Evolutionary conservation across 2,329 filamentous ascomycete genomes (phyloP).

Genomic region (Fusarium circinatum): DNA sequence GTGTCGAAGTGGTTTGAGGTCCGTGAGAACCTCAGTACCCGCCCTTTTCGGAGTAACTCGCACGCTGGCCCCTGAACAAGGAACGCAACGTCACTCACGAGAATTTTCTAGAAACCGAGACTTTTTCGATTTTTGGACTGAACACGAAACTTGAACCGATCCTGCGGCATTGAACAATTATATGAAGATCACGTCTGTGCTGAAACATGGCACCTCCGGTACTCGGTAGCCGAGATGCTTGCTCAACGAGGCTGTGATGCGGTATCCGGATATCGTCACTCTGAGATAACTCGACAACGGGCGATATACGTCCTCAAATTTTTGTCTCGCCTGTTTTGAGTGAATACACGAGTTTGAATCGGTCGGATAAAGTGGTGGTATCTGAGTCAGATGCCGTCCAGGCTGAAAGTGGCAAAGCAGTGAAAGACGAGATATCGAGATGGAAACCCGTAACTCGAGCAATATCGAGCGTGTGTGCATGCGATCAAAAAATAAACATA

Average conservation of each 20-base stretch:
- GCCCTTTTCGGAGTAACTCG: conserved; percentile 24
- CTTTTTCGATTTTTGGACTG: background rate
- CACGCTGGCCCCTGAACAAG: conserved; percentile 22
- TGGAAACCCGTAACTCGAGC: conserved; percentile 21
- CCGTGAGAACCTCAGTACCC: conserved; percentile 21
- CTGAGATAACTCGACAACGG: conserved; percentile 3
- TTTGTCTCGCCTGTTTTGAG: background rate
- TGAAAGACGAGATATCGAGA: conserved; percentile 8
- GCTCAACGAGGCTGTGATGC: background rate
- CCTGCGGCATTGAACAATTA: background rate
- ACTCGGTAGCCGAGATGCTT: conserved; percentile 10
- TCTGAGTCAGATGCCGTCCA: conserved; percentile 37
- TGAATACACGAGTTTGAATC: background rate
- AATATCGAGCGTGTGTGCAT: background rate
- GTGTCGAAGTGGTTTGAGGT: conserved; percentile 7
- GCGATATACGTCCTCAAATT: background rate
- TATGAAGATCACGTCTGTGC: conserved; percentile 1
- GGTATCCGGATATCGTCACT: background rate
- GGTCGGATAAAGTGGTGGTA: background rate
- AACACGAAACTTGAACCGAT: background rate
- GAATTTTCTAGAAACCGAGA: background rate
- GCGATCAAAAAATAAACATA: background rate
- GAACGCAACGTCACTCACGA: background rate
- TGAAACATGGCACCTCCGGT: background rate
- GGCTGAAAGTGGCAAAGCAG: conserved; percentile 32